Evolutionary conservation across 2,329 filamentous ascomycete species (phyloP).

Genomic region (Dactylella cylindrospora): DNA sequence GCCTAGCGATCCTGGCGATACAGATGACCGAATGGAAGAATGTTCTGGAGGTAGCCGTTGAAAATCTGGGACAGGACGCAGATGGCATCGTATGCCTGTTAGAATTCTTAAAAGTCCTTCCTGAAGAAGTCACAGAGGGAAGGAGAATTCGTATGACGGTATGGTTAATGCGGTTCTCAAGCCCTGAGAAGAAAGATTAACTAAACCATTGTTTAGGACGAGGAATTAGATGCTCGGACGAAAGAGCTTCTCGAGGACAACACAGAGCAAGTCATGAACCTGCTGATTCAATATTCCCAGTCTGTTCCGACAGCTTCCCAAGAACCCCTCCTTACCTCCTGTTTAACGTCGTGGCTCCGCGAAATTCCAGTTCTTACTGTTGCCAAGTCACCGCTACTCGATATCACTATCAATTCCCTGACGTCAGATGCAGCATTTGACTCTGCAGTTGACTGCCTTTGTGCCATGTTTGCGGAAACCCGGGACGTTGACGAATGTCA

Average conservation of each 20-base stretch:
- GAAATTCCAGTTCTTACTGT: slow-evolving; percentile 84
- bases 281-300: slow-evolving; percentile 77
- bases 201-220: slow-evolving; percentile 67
- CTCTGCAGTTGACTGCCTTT: slow-evolving; percentile 87
- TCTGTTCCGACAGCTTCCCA: slow-evolving; percentile 30
- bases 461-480: slow-evolving; percentile 87
- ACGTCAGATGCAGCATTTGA: slow-evolving; percentile 76
- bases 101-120: slow-evolving; percentile 93
- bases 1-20: slow-evolving; percentile 88
- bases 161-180: no score
- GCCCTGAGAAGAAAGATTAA: no score
- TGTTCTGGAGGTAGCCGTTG: slow-evolving; percentile 78
- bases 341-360: slow-evolving; percentile 93
- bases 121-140: slow-evolving; percentile 98
- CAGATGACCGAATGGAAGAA: slow-evolving; percentile 97
- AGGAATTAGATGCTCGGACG: slow-evolving; percentile 83
- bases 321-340: slow-evolving; percentile 85
- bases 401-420: slow-evolving; percentile 75
- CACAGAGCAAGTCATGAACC: slow-evolving; percentile 77
- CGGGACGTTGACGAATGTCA: slow-evolving; percentile 89
- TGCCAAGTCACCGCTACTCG: slow-evolving; percentile 79
- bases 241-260: slow-evolving; percentile 89
- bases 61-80: slow-evolving; percentile 72
- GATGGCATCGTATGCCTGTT: slow-evolving; percentile 83
- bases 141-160: slow-evolving; percentile 99